These are phyloP conservation scores for Leccinum subgranulosum DNA, from an alignment of 768 basidiomycete species.

Conservation along the genomic window DNA sequence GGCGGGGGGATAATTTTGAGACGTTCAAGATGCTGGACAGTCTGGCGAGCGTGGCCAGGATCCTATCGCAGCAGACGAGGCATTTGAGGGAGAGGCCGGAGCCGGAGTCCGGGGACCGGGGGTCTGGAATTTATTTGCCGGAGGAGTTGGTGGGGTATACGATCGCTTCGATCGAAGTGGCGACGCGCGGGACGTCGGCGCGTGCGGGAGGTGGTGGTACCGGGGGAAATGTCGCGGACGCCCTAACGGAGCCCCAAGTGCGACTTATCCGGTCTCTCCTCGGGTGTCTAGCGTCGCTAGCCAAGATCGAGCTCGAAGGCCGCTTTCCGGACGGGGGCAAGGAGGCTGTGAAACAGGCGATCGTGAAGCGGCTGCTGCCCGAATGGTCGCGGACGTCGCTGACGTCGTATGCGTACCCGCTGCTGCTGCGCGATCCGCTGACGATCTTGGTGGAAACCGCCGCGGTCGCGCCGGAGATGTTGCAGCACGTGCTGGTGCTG, in stretches of 20 bases:
- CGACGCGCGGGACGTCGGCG: conserved; percentile 63
- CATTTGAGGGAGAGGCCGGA: conserved; percentile 77
- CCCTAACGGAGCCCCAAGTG: conserved; percentile 64
- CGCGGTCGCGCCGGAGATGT: conserved; percentile 83
- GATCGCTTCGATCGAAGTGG: conserved; percentile 74
- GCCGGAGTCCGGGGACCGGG: conserved; percentile 69
- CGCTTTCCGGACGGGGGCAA: conserved; percentile 65
- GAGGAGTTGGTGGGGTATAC: conserved; percentile 92
- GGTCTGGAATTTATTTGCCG: conserved; percentile 85
- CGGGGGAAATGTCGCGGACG: conserved; percentile 59
- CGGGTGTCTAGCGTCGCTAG: conserved; percentile 62
- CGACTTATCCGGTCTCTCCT: conserved; percentile 78
- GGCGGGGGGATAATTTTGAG: conserved; percentile 53
- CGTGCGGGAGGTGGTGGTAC: conserved; percentile 33
- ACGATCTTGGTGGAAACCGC: conserved; percentile 88
- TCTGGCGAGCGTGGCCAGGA: conserved; percentile 72
- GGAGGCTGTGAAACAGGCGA: conserved; percentile 75
- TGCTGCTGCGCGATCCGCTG: conserved; percentile 88
- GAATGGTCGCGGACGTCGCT: conserved; percentile 89
- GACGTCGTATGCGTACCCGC: conserved; percentile 78
- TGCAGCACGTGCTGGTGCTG: conserved; percentile 84
- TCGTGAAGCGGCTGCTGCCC: conserved; percentile 85
- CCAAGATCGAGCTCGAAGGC: conserved; percentile 64
- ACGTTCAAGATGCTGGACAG: conserved; percentile 84
- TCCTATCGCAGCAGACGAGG: conserved; percentile 79